phyloP scores from a whole-genome alignment of 495 filamentous ascomycete species.

The Penicillium paradoxum region DNA sequence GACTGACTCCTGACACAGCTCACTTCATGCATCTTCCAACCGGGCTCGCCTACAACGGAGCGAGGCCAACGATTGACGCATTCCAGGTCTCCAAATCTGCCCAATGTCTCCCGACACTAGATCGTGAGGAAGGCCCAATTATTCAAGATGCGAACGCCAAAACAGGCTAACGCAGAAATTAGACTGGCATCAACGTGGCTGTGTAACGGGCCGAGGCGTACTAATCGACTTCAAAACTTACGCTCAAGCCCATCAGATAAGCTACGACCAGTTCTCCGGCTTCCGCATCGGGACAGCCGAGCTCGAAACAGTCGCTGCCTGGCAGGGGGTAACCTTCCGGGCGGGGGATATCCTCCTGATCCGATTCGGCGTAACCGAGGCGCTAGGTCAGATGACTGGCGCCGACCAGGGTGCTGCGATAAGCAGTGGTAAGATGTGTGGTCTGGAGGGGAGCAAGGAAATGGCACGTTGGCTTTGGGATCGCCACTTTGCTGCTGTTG shows the following conservation, averaged over 20 bases:
- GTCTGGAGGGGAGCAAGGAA: slow-evolving; percentile 23
- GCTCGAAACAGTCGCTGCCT: slow-evolving; percentile 28
- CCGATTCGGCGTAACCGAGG: slow-evolving; percentile 42
- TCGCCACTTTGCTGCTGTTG: slow-evolving; percentile 28
- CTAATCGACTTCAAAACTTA: slow-evolving; percentile 43
- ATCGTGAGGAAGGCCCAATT: slow-evolving; percentile 8
- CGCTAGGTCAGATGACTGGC: slow-evolving; percentile 22
- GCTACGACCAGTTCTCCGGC: slow-evolving; percentile 30
- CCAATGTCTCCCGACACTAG: slow-evolving; percentile 18
- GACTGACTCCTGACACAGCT: slow-evolving; percentile 6
- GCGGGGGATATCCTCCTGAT: slow-evolving; percentile 43
- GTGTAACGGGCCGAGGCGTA: slow-evolving; percentile 41
- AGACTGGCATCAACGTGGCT: slow-evolving; percentile 36
- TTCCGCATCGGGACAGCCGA: slow-evolving; percentile 29
- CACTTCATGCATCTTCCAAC: slow-evolving; percentile 40
- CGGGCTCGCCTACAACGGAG: slow-evolving; percentile 51
- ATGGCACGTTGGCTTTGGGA: slow-evolving; percentile 33
- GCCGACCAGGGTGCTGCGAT: slow-evolving; percentile 25
- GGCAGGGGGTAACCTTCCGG: slow-evolving; percentile 29
- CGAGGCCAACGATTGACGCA: slow-evolving; percentile 12
- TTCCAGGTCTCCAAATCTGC: neutral
- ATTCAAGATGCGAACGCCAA: neutral
- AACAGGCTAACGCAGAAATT: slow-evolving; percentile 2
- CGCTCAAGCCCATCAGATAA: slow-evolving; percentile 28
- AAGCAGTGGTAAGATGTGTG: slow-evolving; percentile 6